These are phyloP conservation scores for Canavalia ensiformis DNA, from an alignment of 306 rosid genomes.

Conservation along the genomic window DNA sequence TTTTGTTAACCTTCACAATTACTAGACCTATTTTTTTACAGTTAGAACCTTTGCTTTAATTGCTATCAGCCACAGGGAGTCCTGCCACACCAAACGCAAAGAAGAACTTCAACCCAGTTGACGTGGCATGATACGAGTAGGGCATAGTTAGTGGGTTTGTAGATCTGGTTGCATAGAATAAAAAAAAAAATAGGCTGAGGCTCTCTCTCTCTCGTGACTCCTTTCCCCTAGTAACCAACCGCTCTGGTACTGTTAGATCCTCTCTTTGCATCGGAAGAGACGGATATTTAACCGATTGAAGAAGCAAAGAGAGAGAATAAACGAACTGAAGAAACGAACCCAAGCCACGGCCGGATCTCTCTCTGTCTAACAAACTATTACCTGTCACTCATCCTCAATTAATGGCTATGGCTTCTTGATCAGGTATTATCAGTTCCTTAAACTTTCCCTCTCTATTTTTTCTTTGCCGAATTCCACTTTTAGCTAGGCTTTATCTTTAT, in stretches of 20 bases:
- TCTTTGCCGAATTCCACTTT: constrained; percentile 17
- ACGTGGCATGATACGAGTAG: constrained; percentile 37
- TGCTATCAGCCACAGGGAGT: no score
- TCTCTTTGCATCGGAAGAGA: constrained; percentile 28
- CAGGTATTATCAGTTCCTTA: constrained; percentile 45
- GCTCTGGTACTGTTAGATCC: constrained; percentile 41
- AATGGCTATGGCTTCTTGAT: constrained; percentile 62
- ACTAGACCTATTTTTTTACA: neutral
- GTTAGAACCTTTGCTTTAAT: no score
- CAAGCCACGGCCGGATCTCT: constrained; percentile 44
- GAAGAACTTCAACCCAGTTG: neutral
- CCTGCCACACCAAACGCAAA: constrained; percentile 9
- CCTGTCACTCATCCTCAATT: constrained; percentile 45
- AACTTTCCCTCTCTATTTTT: neutral
- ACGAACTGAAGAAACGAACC: constrained; percentile 18
- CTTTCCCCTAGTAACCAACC: constrained; percentile 26
- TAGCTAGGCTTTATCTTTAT: neutral
- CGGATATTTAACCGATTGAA: constrained; percentile 19
- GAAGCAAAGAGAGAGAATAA: constrained; percentile 2
- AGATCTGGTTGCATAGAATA: constrained; percentile 18
- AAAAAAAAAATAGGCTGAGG: neutral
- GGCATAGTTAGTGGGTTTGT: neutral
- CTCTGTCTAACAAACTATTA: neutral
- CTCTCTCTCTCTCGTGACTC: constrained; percentile 11
- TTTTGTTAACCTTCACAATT: neutral